Evolutionary conservation across 768 basidiomycete genomes (phyloP), one percentile per base, ranked within the genome.

Genomic region (Termitomyces sp.): DNA sequence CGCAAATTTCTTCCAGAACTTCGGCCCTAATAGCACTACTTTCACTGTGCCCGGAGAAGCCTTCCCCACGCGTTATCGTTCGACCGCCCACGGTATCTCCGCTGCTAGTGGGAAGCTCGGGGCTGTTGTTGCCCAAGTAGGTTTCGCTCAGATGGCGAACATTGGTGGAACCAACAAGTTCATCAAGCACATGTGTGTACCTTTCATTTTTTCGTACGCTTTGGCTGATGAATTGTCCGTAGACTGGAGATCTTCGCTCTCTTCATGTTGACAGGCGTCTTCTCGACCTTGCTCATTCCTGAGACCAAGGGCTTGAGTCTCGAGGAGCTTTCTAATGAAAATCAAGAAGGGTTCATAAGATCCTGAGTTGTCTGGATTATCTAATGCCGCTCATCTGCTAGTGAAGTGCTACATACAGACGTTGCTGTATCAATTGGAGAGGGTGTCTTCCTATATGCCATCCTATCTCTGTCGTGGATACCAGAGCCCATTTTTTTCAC

Each of bases 1-100:
- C n/a, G 80, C 89, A 62, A 87, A 89, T 67, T 91, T 91, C 74
- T 90, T 92, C 86, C 87, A 90, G 74, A 93, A 93, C 71, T 93
- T 91, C 58, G 90, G 88, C 2, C 88, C 86, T 10, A 90, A 91
- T 62, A 80, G 79, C 0, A 92, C 88, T 0, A 91, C 90, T 0
- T 93, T 93, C 68, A 56, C 92, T 53, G 73, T 92, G 3, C 90
- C 91, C 0, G 89, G 88, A 59, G 92, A 94, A 66, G 79, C 75
- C 24, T 93, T 91, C 82, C 91, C 91, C 1, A 94, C 91, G 1
- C 88, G 92, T 45, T 92, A 93, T 68, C 84, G 92, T 58, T 90
- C 88, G 6, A 91, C 90, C 5, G 87, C 80, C 11, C 88, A 92
- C 63, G 91, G 91, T 69, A 88, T 93, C 62, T 85, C 85, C 12